These are phyloP conservation scores for Thielaviopsis ethacetica DNA, from an alignment of 2,329 filamentous ascomycete species.

Conservation along the genomic window DNA sequence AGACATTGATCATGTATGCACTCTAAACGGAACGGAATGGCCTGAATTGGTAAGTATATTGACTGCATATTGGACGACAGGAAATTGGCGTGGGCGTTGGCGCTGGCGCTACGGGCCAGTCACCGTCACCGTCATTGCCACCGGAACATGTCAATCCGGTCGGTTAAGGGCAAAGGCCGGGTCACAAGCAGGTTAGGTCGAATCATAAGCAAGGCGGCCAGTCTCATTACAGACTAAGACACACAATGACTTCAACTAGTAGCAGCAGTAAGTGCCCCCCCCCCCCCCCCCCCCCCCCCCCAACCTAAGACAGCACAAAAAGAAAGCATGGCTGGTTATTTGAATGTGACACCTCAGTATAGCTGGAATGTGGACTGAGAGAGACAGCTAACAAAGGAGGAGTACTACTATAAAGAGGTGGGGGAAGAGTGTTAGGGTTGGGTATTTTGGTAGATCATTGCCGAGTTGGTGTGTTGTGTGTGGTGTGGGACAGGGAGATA, in stretches of 20 bases:
- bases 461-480: neutral
- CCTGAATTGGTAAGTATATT: neutral
- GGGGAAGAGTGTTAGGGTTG: neutral
- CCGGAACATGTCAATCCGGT: too few species aligned
- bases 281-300: too few species aligned
- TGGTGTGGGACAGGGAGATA: neutral
- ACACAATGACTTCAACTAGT: neutral
- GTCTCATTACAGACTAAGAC: neutral
- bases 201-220: neutral
- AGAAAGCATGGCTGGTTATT: neutral
- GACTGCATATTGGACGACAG: neutral
- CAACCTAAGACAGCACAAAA: neutral
- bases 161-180: too few species aligned
- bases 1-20: neutral
- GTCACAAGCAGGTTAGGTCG: neutral
- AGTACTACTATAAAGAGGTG: too few species aligned
- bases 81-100: neutral
- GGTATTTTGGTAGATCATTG: neutral
- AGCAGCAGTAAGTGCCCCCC: too few species aligned
- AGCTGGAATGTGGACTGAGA: neutral
- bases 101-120: neutral
- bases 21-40: neutral
- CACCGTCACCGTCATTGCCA: neutral
- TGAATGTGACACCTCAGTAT: neutral
- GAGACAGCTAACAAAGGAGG: too few species aligned